Conservation (phyloP, 768 basidiomycete genomes). For the Amanita subjunquillea region DNA sequence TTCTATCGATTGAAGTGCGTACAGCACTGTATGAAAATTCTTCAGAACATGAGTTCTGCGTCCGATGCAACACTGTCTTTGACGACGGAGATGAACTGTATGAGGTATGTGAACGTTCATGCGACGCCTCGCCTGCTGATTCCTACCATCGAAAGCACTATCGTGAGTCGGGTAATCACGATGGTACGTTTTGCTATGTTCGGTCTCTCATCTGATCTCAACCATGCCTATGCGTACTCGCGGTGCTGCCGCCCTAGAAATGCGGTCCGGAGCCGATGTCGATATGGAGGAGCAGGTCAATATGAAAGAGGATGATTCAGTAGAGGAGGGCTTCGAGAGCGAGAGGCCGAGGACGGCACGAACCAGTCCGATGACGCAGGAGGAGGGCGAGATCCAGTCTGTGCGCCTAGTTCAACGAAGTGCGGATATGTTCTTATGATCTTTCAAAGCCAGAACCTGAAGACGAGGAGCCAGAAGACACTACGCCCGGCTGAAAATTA, state of each 20-base stretch:
- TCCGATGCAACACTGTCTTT: too few species aligned
- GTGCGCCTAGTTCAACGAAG: not conserved
- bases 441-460: slow-evolving; percentile 15
- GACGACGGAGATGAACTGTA: too few species aligned
- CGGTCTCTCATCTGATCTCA: slow-evolving; percentile 1
- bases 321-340: slow-evolving; percentile 25
- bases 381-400: slow-evolving; percentile 8
- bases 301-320: slow-evolving; percentile 25
- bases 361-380: slow-evolving; percentile 19
- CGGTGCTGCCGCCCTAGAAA: slow-evolving; percentile 22
- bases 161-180: too few species aligned
- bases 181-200: not conserved
- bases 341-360: slow-evolving; percentile 20
- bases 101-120: too few species aligned
- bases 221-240: slow-evolving; percentile 23
- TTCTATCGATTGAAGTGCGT: too few species aligned
- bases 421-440: not conserved
- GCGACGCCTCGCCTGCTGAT: too few species aligned
- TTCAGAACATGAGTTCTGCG: too few species aligned
- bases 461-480: slow-evolving; percentile 25
- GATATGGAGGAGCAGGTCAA: slow-evolving; percentile 14
- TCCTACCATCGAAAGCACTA: too few species aligned
- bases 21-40: too few species aligned
- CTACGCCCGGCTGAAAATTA: slow-evolving; percentile 41
- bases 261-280: slow-evolving; percentile 22